These are phyloP conservation scores for Trypanosoma avium DNA, from an alignment of 208 protist species.

Conservation along the genomic window DNA sequence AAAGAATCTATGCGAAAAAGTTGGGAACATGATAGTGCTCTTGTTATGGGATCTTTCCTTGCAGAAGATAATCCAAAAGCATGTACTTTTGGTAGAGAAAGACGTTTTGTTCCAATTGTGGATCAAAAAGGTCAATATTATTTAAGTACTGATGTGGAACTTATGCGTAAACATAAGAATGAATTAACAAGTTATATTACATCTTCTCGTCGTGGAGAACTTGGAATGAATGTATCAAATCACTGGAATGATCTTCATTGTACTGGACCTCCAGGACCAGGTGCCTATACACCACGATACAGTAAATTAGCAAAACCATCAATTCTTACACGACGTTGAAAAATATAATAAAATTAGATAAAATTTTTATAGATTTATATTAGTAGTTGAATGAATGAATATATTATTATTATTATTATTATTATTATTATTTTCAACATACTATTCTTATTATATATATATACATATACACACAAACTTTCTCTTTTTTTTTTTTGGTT, in stretches of 20 bases:
- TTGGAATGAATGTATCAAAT: slow-evolving; percentile 26
- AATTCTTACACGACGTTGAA: slow-evolving; percentile 22
- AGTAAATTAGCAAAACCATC: slow-evolving; percentile 60
- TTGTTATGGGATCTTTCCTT: slow-evolving; percentile 61
- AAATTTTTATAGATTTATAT: too few relatives aligned
- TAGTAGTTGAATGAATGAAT: too few relatives aligned
- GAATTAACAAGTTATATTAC: background rate
- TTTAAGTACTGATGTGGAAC: slow-evolving; percentile 45
- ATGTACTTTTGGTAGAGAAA: slow-evolving; percentile 69
- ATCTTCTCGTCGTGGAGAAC: slow-evolving; percentile 14
- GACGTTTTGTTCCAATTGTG: slow-evolving; percentile 59
- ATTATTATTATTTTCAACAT: slow-evolving; percentile 5
- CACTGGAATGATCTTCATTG: slow-evolving; percentile 25
- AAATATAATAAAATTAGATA: background rate
- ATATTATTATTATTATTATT: too few relatives aligned
- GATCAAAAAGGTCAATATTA: slow-evolving; percentile 52
- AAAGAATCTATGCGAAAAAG: slow-evolving; percentile 51
- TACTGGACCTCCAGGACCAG: slow-evolving; percentile 56
- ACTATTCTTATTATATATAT: background rate
- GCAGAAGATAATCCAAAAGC: slow-evolving; percentile 46
- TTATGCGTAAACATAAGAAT: slow-evolving; percentile 36
- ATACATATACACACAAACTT: slow-evolving; percentile 2
- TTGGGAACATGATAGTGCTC: slow-evolving; percentile 49
- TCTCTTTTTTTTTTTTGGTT: slow-evolving; percentile 15
- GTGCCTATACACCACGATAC: slow-evolving; percentile 79